These are phyloP conservation scores for Selaginella moellendorffii DNA, from an alignment of 75 land plant genomes.

Conservation along the genomic window DNA sequence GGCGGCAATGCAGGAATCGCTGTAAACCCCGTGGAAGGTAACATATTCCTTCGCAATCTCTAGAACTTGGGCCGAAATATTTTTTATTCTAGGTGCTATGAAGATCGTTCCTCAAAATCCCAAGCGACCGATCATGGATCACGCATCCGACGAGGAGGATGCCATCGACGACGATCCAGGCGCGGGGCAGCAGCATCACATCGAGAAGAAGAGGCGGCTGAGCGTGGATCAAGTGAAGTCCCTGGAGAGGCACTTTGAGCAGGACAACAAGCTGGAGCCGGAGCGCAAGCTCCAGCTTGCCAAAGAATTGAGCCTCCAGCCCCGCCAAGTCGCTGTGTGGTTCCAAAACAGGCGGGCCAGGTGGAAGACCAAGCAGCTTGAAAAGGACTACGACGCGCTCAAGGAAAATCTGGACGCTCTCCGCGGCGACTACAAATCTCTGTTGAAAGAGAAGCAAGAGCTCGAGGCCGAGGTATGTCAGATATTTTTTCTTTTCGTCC, in stretches of 20 bases:
- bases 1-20: too few species aligned
- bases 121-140: too few species aligned
- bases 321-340: constrained; percentile 63
- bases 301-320: constrained; percentile 51
- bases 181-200: constrained; percentile 22
- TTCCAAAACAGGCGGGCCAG: constrained; percentile 63
- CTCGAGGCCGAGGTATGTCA: constrained; percentile 43
- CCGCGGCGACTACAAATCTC: constrained; percentile 26
- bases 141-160: too few species aligned
- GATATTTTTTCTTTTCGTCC: too few species aligned
- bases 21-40: too few species aligned
- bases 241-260: constrained; percentile 48
- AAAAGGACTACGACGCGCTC: constrained; percentile 42
- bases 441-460: constrained; percentile 31
- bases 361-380: constrained; percentile 47
- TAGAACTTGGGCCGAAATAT: too few species aligned
- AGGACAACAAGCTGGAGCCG: constrained; percentile 56
- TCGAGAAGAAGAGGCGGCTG: constrained; percentile 48
- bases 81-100: too few species aligned
- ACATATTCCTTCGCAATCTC: too few species aligned
- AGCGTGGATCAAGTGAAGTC: constrained; percentile 41
- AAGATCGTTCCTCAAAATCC: too few species aligned
- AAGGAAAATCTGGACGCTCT: constrained; percentile 30
- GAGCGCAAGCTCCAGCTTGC: constrained; percentile 55
- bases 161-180: constrained; percentile 28